Evolutionary conservation across 1,284 basidiomycete genomes (phyloP), one percentile per base, ranked within the genome.

Genomic region (Inonotus hispidus): DNA sequence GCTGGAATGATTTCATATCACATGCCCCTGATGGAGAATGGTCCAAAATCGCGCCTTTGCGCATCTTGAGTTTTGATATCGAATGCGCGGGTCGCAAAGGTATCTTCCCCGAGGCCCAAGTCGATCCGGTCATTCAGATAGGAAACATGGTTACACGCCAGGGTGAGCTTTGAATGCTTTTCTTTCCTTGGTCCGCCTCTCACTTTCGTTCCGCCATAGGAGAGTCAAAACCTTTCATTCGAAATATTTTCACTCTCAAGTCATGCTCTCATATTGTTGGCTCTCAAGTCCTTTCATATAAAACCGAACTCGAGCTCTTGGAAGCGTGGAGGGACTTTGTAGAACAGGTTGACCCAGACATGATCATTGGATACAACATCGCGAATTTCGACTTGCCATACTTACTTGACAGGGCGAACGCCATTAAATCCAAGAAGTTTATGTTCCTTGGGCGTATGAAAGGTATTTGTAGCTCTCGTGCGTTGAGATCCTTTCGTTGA

Each of bases 71-170:
- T 68, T 98, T 98, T 68, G 95, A 98, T 83, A 97, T 98, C 67
- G 95, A 98, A 73, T 98, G 95, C 74, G 95, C 95, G 0, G 95
- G 95, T 27, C 81, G 95, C 21, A 97, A 97, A 69, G 95, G 95
- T 49, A 90, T 97, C 66, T 98, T 98, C 70, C 95, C 95, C 0
- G 95, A 98, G 70, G 81, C 95, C 1, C 77, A 87, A 14, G 74
- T 82, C 25, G 95, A 98, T 71, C 95, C 95, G 2, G 93, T 98
- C 61, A 98, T 98, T 68, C 95, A 98, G 69, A 97, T 98, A 61
- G 95, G 95, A 0, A 95, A 93, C 71, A 97, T 98, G 95, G 95
- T 98, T 1, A 97, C 94, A 32, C 81, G 89, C 1, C 95, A 98
- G 82, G 94, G 94, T 92, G 65, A 8, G 21, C 65, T 3, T 8